Conservation (phyloP, 225 moss, liverwort and hornwort species). For the Ulota crispa region DNA sequence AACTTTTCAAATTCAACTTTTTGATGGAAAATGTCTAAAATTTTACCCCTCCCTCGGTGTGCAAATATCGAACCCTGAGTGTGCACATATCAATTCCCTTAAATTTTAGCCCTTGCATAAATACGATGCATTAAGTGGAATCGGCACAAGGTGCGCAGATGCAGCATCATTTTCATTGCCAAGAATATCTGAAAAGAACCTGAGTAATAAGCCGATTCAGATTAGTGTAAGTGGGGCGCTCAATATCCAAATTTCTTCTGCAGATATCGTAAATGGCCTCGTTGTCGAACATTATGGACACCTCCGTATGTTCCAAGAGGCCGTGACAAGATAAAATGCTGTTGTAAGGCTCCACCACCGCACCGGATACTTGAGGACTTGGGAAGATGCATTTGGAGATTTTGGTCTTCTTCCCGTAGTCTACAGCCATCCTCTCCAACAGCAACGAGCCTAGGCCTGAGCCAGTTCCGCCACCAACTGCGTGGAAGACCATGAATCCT, state of each 20-base stretch:
- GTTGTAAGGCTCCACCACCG: conserved; percentile 37
- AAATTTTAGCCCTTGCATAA: background rate
- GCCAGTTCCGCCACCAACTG: conserved; percentile 31
- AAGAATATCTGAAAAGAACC: background rate
- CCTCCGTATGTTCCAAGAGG: conserved; percentile 63
- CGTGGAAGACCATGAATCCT: conserved; percentile 32
- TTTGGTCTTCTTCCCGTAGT: conserved; percentile 37
- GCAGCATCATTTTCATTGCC: too few species aligned
- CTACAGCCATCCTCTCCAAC: conserved; percentile 29
- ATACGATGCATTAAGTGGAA: background rate
- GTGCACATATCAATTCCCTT: too few species aligned
- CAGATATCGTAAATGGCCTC: conserved; percentile 69
- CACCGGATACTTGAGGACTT: conserved; percentile 33
- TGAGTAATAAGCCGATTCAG: conserved; percentile 42
- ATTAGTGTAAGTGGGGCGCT: conserved; percentile 72
- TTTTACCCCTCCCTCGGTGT: too few species aligned
- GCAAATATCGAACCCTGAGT: too few species aligned
- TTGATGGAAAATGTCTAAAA: too few species aligned
- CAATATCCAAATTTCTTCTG: conserved; percentile 62
- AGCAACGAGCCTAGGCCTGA: conserved; percentile 34
- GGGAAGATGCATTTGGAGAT: conserved; percentile 29
- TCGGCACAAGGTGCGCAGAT: background rate
- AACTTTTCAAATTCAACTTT: too few species aligned
- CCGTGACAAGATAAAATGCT: conserved; percentile 35
- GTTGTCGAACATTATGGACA: conserved; percentile 66